Evolutionary conservation across 2,329 filamentous ascomycete species (phyloP), one percentile per base, ranked within the genome.

Genomic region (Botrytis elliptica): DNA sequence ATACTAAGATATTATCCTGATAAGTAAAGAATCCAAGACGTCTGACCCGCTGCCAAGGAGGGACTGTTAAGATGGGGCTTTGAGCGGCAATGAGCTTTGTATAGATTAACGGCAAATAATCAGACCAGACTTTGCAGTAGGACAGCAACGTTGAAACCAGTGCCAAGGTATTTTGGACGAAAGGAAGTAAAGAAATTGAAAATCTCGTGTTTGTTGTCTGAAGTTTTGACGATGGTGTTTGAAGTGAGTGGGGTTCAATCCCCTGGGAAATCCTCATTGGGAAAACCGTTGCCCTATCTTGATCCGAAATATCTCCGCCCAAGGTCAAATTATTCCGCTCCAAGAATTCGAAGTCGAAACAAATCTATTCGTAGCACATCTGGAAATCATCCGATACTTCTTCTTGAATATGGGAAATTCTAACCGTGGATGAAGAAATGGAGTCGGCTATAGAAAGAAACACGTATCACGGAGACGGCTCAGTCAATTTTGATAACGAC

Each of bases 141-240:
- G 6, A 57, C 42, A 3, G 36, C 40, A 57, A 20, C 22, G 4
- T 57, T 68, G 49, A 68, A 57, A 68, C 66, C 9, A 42, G 18
- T 33, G 66, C 66, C 66, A 68, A 68, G 66, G 3, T 12, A 33
- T 29, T 20, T 42, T 40, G 36, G 66, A 33, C n/a, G 66, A 57
- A 42, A 57, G 25, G 36, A 29, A 33, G 36, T 42, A 16, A 57
- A 57, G n/a, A 25, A 57, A 25, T 33, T 44, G 52, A 69, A 20
- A 67, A 69, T 42, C 10, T 57, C 25, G 38, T 68, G 36, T 59
- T 57, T 42, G 33, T 57, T 69, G 66, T 69, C 66, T 42, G 66
- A 69, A 59, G 49, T 69, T 69, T 57, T 69, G 66, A 69, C 49
- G 36, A 57, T 33, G 36, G 36, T 42, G 66, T 69, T 69, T 69